phyloP scores from a whole-genome alignment of 176 grass and related monocot genomes.

The Paspalum vaginatum region DNA sequence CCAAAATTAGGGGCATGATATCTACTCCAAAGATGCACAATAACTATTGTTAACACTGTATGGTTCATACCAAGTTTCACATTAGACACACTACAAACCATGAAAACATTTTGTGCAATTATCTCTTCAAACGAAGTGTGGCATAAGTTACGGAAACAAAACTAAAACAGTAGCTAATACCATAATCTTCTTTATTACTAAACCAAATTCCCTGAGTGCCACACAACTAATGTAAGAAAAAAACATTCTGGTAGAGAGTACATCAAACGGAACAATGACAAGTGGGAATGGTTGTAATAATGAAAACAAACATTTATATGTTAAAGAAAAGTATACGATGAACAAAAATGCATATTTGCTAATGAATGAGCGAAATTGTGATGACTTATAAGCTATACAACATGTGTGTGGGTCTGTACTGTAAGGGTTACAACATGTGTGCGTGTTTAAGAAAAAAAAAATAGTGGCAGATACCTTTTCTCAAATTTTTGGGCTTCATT shows the following conservation, averaged over 20 bases:
- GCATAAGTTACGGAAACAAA: background rate
- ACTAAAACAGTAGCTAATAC: background rate
- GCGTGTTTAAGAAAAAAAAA: too few species aligned
- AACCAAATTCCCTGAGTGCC: background rate
- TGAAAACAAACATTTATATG: slow-evolving; percentile 11
- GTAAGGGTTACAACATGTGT: too few species aligned
- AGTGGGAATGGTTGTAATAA: background rate
- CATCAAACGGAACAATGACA: background rate
- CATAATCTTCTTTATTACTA: background rate
- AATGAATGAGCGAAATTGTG: slow-evolving; percentile 21
- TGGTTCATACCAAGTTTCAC: background rate
- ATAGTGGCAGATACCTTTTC: slow-evolving; percentile 40
- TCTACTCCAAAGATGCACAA: background rate
- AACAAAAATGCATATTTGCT: background rate
- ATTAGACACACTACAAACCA: slow-evolving; percentile 1
- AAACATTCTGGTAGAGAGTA: background rate
- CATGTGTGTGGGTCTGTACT: too few species aligned
- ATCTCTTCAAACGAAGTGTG: background rate
- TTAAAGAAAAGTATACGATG: background rate
- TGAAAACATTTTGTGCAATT: background rate
- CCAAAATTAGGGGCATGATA: background rate
- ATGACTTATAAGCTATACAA: slow-evolving; percentile 20
- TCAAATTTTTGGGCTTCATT: slow-evolving; percentile 54
- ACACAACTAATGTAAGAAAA: slow-evolving; percentile 15
- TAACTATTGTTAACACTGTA: background rate